Conservation (phyloP, 176 grass and related monocot species). For the Areca catechu region DNA sequence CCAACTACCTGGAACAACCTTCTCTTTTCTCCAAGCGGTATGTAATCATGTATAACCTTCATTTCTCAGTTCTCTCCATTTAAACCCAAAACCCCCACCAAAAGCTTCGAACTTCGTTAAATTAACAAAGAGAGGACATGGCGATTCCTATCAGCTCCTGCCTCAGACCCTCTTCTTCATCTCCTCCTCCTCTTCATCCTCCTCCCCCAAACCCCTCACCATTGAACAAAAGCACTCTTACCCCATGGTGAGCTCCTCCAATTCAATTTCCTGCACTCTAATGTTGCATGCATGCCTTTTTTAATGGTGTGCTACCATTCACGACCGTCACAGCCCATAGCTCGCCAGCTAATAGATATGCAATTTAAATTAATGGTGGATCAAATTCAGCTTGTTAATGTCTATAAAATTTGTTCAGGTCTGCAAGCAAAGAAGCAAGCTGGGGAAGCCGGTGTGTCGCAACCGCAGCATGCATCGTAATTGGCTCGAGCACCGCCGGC, state of each 20-base stretch:
- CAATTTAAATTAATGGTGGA: too few relatives aligned
- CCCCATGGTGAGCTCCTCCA: constrained; percentile 17
- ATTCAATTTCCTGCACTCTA: too few relatives aligned
- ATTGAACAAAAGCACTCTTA: neutral
- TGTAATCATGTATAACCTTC: too few relatives aligned
- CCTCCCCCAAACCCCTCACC: neutral
- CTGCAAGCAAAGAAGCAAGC: neutral
- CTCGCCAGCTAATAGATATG: too few relatives aligned
- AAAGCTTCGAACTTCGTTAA: too few relatives aligned
- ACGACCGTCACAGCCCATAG: too few relatives aligned
- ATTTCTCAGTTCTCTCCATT: too few relatives aligned
- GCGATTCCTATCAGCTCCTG: constrained; percentile 45
- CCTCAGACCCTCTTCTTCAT: constrained; percentile 24
- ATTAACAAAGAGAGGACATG: constrained; percentile 10
- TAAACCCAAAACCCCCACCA: too few relatives aligned
- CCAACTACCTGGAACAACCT: constrained; percentile 3
- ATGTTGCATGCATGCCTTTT: too few relatives aligned
- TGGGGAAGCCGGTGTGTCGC: constrained; percentile 46
- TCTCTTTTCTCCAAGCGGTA: neutral
- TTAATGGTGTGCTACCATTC: too few relatives aligned
- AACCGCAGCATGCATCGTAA: constrained; percentile 37
- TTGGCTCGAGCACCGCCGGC: constrained; percentile 20
- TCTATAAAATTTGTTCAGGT: too few relatives aligned
- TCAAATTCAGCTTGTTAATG: too few relatives aligned
- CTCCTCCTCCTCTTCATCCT: neutral